Base-by-base conservation (phyloP, 202 grass and related monocot genomes). In the Carex sylvatica region DNA sequence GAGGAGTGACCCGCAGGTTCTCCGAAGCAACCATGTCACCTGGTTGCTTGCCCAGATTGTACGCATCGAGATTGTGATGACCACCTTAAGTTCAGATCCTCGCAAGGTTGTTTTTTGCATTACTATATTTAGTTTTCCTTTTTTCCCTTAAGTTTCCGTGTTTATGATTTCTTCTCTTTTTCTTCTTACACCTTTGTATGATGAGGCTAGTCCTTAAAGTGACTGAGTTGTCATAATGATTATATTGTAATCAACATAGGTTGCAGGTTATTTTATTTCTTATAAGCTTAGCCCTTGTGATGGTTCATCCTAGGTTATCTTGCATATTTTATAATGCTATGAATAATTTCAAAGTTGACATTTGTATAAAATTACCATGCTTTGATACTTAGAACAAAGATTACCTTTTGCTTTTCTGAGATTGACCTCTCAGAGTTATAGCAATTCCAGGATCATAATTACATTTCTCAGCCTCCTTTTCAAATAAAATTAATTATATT, bases 31-130 rank as follows among this genome's bases (percentile, higher is more conserved):
- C 82, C 95, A 98, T 91, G 83, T 98, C 74, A 98, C 95, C 22
- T 98, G 95, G 95, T 82, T 98, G 82, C 89, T 98, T 65, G 95
- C 95, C 68, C 92, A 95, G 79, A 98, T 98, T 87, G 91, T 98
- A 82, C 91, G 95, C 28, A 98, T 95, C 87, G 95, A 98, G 67
- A 89, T 98, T 83, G 92, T 98, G 64, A 90, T 85, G 89, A 90
- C 85, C 72, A 95, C 90, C 52, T 90, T 98, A 83, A 89, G 89
- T 90, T 90, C 95, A 69, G 95, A 98, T 78, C 92, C 89, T 74
- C 88, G 81, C 68, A 98, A 98, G 92, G 92, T 98, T 33, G 51
- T 74, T 19, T 9, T 52, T 28, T 52, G 46, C 46, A 49, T 12
- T 12, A 12, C 46, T 49, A 49, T 49, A 12, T 42, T 71, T 22